Conservation (phyloP, 1,139 yeast genomes). For the Nematodospora anomalae region DNA sequence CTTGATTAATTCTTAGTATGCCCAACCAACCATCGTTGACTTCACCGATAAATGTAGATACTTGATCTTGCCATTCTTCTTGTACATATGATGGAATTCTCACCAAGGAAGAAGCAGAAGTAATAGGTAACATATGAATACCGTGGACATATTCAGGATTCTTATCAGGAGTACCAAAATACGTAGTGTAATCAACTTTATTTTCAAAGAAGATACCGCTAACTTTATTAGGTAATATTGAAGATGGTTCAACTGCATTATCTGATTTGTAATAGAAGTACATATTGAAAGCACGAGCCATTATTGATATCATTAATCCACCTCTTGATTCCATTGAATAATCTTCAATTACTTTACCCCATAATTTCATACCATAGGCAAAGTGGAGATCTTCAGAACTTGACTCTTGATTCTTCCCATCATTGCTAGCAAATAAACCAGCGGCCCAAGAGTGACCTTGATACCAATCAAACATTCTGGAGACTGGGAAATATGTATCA, state of each 20-base stretch:
- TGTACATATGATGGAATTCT: conserved; percentile 67
- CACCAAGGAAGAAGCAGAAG: conserved; percentile 78
- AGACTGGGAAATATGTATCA: conserved; percentile 72
- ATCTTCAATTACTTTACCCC: conserved; percentile 77
- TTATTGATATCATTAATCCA: conserved; percentile 67
- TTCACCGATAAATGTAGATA: conserved; percentile 49
- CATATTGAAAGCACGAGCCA: conserved; percentile 59
- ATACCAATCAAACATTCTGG: conserved; percentile 77
- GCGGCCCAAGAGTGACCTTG: conserved; percentile 86
- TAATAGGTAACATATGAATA: conserved; percentile 86
- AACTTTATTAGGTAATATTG: conserved; percentile 61
- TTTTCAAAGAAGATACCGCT: conserved; percentile 82
- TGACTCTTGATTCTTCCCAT: conserved; percentile 80
- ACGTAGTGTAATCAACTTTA: conserved; percentile 81
- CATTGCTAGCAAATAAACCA: conserved; percentile 68
- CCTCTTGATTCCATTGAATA: conserved; percentile 75
- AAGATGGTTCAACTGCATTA: conserved; percentile 60
- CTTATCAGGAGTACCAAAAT: conserved; percentile 45
- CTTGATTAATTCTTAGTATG: conserved; percentile 73
- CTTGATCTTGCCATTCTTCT: conserved; percentile 74
- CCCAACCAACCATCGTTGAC: conserved; percentile 89
- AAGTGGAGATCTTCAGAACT: conserved; percentile 80
- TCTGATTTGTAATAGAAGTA: conserved; percentile 60
- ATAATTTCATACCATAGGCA: conserved; percentile 77
- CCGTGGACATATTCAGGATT: conserved; percentile 84